phyloP scores from a whole-genome alignment of 768 basidiomycete species.

The Boletus huronensis region DNA sequence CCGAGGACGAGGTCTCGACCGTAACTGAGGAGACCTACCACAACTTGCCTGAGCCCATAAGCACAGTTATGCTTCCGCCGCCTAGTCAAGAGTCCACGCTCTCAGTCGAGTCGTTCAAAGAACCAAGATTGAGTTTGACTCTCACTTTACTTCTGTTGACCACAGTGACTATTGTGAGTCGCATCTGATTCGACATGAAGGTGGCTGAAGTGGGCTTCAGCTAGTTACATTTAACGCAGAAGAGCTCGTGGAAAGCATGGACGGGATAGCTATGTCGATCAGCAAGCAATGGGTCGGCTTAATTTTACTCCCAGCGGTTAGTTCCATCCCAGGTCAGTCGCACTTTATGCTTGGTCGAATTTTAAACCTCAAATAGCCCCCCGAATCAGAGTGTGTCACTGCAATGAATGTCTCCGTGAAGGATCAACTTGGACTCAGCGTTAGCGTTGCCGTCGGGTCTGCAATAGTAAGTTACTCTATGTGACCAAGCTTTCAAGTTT shows the following conservation, averaged over 20 bases:
- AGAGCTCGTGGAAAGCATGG: slow-evolving; percentile 80
- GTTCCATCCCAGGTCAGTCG: slow-evolving; percentile 67
- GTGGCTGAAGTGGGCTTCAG: slow-evolving; percentile 23
- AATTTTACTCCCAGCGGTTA: slow-evolving; percentile 83
- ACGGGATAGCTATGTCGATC: slow-evolving; percentile 66
- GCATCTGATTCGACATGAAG: not conserved
- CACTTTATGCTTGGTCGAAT: not conserved
- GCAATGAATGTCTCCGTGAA: slow-evolving; percentile 88
- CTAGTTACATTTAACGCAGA: slow-evolving; percentile 62
- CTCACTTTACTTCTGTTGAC: slow-evolving; percentile 55
- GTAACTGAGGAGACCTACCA: not conserved
- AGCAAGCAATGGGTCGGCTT: slow-evolving; percentile 88
- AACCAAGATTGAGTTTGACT: slow-evolving; percentile 56
- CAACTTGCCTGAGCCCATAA: slow-evolving; percentile 10
- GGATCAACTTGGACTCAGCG: slow-evolving; percentile 76
- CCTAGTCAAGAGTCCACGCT: slow-evolving; percentile 16
- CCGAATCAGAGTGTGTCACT: slow-evolving; percentile 69
- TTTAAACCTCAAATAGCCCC: not conserved
- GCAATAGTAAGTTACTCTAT: slow-evolving; percentile 52
- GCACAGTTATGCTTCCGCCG: slow-evolving; percentile 12
- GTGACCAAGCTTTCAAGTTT: not conserved
- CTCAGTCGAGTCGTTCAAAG: slow-evolving; percentile 32
- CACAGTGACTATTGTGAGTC: slow-evolving; percentile 59
- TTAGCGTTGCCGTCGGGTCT: slow-evolving; percentile 81
- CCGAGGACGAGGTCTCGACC: slow-evolving; percentile 13